Evolutionary conservation across 345 rosid genomes (phyloP).

Genomic region (Salix suchowensis): DNA sequence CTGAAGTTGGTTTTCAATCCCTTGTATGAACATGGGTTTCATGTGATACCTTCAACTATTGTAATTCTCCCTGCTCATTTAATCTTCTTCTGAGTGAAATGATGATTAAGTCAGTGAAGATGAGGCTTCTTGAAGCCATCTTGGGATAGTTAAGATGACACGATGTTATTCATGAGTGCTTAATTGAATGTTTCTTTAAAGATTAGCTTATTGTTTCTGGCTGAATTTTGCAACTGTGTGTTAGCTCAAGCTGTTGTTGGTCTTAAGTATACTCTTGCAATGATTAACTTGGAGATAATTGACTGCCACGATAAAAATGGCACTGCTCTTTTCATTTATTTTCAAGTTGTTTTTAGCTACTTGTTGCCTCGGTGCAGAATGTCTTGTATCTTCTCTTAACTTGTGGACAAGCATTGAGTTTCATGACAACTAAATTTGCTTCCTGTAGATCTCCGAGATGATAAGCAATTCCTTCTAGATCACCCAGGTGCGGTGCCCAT

Average conservation of each 20-base stretch:
- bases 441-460: slow-evolving; percentile 73
- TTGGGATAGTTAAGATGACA: background rate
- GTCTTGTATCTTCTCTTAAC: background rate
- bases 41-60: background rate
- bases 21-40: background rate
- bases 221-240: background rate
- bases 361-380: background rate
- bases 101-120: background rate
- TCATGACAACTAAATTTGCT: slow-evolving; percentile 12
- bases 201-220: background rate
- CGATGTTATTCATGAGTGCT: background rate
- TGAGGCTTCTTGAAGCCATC: background rate
- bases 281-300: background rate
- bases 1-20: background rate
- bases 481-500: slow-evolving; percentile 79
- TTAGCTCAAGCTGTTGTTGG: background rate
- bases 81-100: background rate
- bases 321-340: background rate
- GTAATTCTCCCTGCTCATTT: background rate
- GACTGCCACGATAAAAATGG: background rate
- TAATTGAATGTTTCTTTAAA: background rate
- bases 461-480: slow-evolving; percentile 57
- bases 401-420: background rate
- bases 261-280: background rate
- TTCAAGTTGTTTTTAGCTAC: background rate